These are phyloP conservation scores for Lobosporangium transversale DNA, from an alignment of 192 early-diverging fungal species.

Conservation along the genomic window DNA sequence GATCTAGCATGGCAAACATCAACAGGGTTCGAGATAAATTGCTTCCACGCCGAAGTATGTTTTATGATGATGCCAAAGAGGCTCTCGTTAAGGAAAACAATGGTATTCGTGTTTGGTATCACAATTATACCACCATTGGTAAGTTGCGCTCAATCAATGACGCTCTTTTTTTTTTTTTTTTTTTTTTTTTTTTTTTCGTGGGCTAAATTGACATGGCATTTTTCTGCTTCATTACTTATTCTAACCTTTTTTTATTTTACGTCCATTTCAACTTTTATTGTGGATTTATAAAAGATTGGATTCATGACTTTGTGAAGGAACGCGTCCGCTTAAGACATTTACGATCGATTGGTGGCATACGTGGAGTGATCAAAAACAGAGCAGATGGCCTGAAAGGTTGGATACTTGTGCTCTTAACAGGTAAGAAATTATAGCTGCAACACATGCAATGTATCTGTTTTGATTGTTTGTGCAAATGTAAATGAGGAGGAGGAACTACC, in stretches of 20 bases:
- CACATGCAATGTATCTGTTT: no score
- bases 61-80: conserved; percentile 61
- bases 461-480: no score
- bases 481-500: no score
- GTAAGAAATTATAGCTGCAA: no score
- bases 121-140: conserved; percentile 69
- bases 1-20: conserved; percentile 48
- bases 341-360: conserved; percentile 62
- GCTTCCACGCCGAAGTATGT: conserved; percentile 40
- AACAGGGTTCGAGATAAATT: conserved; percentile 41
- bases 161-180: no score
- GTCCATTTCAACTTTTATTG: no score
- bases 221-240: no score
- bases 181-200: no score
- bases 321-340: conserved; percentile 71
- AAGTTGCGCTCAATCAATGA: no score
- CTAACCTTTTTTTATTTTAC: no score
- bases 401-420: conserved; percentile 81
- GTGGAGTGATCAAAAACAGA: conserved; percentile 66
- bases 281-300: conserved; percentile 80
- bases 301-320: conserved; percentile 90
- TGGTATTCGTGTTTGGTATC: conserved; percentile 67
- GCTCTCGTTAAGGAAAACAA: conserved; percentile 62
- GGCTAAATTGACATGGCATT: no score
- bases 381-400: conserved; percentile 87